Percentiles rank a stretch among this genome's conserved stretches.
Conservation (phyloP, 2,329 filamentous ascomycete genomes). For the Diaporthe citrichinensis region DNA sequence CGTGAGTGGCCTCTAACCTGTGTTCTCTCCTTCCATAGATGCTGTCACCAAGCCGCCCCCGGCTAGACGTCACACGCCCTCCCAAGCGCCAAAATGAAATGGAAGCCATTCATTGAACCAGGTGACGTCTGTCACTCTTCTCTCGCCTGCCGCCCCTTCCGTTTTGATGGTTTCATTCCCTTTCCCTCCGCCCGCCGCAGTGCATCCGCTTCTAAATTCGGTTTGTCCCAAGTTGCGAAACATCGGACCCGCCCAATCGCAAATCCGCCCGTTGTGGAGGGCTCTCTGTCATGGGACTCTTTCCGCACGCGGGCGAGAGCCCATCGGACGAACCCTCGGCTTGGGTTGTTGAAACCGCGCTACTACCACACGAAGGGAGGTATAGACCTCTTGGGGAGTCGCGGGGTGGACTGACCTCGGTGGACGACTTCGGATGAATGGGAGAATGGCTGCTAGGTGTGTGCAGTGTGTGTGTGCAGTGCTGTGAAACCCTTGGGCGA, state of each 20-base stretch:
- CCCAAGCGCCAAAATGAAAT: neutral
- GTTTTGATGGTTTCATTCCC: neutral
- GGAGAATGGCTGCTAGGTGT: too few relatives aligned
- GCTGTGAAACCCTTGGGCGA: constrained; percentile 16
- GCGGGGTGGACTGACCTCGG: neutral
- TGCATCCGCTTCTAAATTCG: constrained; percentile 22
- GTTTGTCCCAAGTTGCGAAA: constrained; percentile 26
- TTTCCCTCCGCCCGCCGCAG: neutral
- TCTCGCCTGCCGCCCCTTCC: neutral
- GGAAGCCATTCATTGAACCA: neutral
- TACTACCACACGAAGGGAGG: constrained; percentile 14
- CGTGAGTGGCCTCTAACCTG: neutral
- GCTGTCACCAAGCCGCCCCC: neutral
- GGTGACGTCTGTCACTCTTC: neutral
- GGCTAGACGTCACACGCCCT: neutral
- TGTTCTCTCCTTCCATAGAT: neutral
- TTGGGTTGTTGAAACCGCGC: constrained; percentile 28
- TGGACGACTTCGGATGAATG: constrained; percentile 13
- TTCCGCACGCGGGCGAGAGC: too few relatives aligned
- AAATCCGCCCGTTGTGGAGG: neutral
- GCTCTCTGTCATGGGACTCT: neutral
- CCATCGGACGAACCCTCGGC: constrained; percentile 14
- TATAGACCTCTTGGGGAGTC: neutral
- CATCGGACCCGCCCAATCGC: constrained; percentile 30
- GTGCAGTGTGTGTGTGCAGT: neutral